Evolutionary conservation across 495 filamentous ascomycete genomes (phyloP), one percentile per base, ranked within the genome.

Genomic region (Aspergillus leporis): DNA sequence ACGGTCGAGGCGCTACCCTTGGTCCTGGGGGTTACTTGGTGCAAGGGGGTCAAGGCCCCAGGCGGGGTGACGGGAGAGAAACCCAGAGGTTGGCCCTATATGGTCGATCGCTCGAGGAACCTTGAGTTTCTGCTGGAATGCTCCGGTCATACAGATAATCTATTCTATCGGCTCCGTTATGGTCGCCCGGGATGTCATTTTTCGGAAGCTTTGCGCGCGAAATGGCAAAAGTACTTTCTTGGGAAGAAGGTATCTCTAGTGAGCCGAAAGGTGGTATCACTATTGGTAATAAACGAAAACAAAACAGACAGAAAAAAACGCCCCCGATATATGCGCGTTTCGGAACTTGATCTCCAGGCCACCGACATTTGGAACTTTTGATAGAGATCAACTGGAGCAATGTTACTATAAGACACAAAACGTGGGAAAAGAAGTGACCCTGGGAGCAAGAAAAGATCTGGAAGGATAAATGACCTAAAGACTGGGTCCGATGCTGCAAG

Each of bases 141-240:
- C 45, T 18, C 55, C 5, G 43, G 53, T 51, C 30, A 41, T 28
- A 57, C n/a, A 18, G 38, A 31, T 36, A 40, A 14, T 22, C 40
- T 21, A 38, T 52, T 12, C 53, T 45, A 13, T 56, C 46, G 53
- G 53, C 47, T 51, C 49, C 30, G 18, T 32, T 48, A 46, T 38
- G 21, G 36, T 18, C 23, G 31, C 49, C 51, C 60, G 60, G 55
- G 43, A 55, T 62, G 55, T 62, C 60, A 58, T 50, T 58, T 58
- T 62, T 62, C 55, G 60, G 60, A 62, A 62, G 51, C 53, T 51
- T 52, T 53, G 32, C 32, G 47, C 18, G 51, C 18, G 5, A 52
- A 43, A 47, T 49, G 43, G 45, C 58, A 54, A 56, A 56, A 61
- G 53, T 52, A 52, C 53, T 34, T 19, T 16, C 19, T 25, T 16